Conservation (phyloP, 129 eudicot genomes). For the Centaurea solstitialis region DNA sequence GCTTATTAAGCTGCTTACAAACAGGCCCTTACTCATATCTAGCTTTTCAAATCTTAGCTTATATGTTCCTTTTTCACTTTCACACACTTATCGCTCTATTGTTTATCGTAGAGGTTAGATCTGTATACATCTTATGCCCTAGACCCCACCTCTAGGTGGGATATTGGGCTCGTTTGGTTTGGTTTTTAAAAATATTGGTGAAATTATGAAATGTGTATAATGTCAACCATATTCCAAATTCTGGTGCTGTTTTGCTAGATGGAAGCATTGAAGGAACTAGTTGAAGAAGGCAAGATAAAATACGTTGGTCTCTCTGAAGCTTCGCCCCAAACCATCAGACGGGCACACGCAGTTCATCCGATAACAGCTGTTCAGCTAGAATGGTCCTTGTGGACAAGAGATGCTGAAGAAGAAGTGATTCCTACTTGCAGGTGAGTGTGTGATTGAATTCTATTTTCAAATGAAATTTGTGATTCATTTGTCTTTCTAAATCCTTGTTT, state of each 20-base stretch:
- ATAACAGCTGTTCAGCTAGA: conserved; percentile 61
- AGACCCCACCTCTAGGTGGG: not conserved
- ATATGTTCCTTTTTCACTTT: no score
- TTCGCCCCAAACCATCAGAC: conserved; percentile 57
- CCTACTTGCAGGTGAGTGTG: conserved; percentile 58
- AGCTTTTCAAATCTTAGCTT: no score
- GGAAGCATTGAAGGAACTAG: conserved; percentile 57
- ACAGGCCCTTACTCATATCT: not conserved
- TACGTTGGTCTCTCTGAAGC: conserved; percentile 69
- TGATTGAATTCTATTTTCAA: not conserved
- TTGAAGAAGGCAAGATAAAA: conserved; percentile 63
- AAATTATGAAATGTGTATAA: not conserved
- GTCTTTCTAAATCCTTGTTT: not conserved
- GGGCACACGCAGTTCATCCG: conserved; percentile 63
- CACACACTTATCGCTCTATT: no score
- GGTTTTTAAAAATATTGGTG: not conserved
- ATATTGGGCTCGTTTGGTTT: no score
- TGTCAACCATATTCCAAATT: not conserved
- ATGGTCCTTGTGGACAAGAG: conserved; percentile 72
- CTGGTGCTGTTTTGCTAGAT: conserved; percentile 33
- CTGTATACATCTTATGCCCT: not conserved
- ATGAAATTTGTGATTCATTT: not conserved
- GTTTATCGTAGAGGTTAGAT: not conserved
- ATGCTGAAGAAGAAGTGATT: conserved; percentile 57
- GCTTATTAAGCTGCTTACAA: no score